These are phyloP conservation scores for Penicillium ucsense DNA, from an alignment of 495 filamentous ascomycete genomes.

Conservation along the genomic window DNA sequence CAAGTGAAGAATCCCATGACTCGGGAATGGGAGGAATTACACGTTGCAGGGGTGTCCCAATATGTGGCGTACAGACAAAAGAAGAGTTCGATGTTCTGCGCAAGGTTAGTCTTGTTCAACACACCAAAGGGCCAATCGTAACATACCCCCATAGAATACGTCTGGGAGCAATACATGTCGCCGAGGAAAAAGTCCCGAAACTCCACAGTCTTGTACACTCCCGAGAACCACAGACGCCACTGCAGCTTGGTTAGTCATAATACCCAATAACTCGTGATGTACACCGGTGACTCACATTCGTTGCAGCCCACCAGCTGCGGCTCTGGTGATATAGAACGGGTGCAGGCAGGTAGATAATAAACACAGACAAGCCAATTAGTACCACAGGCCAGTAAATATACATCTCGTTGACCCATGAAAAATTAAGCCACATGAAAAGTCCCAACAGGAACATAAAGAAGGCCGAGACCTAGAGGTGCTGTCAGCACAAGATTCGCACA, in stretches of 20 bases:
- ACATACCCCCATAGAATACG: constrained; percentile 80
- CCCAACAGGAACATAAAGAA: constrained; percentile 72
- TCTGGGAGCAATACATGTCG: constrained; percentile 93
- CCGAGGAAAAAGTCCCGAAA: constrained; percentile 97
- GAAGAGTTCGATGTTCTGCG: constrained; percentile 78
- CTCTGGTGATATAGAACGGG: constrained; percentile 66
- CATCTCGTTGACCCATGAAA: constrained; percentile 56
- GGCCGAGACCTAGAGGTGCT: constrained; percentile 49
- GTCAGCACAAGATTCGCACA: constrained; percentile 6
- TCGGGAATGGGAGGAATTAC: constrained; percentile 78
- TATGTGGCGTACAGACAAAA: constrained; percentile 80
- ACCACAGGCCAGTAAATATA: constrained; percentile 87
- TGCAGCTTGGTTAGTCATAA: constrained; percentile 27
- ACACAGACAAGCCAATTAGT: constrained; percentile 53
- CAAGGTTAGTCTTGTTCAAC: constrained; percentile 13
- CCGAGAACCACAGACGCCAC: constrained; percentile 78
- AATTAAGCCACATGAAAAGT: constrained; percentile 78
- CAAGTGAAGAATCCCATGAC: constrained; percentile 80
- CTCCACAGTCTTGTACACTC: constrained; percentile 75
- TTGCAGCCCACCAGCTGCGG: constrained; percentile 75
- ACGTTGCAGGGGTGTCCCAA: constrained; percentile 62
- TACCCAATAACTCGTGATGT: background rate
- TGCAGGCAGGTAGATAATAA: constrained; percentile 65
- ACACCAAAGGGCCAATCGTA: background rate
- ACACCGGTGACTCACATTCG: constrained; percentile 53